phyloP scores from a whole-genome alignment of 1,284 basidiomycete species.

The Testicularia cyperi region DNA sequence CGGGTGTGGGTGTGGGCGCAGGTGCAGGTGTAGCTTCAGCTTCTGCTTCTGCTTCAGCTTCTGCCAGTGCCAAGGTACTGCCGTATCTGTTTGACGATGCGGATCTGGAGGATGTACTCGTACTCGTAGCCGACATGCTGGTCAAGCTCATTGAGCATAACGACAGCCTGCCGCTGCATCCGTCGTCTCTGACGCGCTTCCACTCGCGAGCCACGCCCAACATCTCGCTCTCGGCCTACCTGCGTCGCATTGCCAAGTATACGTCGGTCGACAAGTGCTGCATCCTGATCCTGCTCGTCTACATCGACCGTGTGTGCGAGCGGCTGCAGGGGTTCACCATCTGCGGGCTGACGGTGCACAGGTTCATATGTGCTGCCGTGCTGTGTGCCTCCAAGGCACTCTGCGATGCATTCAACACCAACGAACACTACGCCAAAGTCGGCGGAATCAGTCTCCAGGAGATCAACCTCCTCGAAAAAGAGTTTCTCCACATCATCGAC shows the following conservation, averaged over 20 bases:
- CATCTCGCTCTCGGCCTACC: slow-evolving; percentile 53
- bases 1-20: no score
- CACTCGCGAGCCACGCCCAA: slow-evolving; percentile 57
- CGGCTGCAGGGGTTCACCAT: slow-evolving; percentile 56
- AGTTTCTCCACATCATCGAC: slow-evolving; percentile 57
- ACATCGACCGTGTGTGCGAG: slow-evolving; percentile 59
- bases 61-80: slow-evolving; percentile 18
- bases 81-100: slow-evolving; percentile 56
- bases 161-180: slow-evolving; percentile 56
- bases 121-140: slow-evolving; percentile 57
- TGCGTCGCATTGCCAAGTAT: slow-evolving; percentile 57
- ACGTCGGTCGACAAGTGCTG: slow-evolving; percentile 58
- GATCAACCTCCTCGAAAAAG: slow-evolving; percentile 59
- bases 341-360: slow-evolving; percentile 57
- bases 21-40: no score
- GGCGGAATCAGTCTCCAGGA: slow-evolving; percentile 57
- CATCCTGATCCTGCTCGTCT: slow-evolving; percentile 55
- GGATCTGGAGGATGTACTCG: slow-evolving; percentile 51
- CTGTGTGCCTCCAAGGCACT: slow-evolving; percentile 57
- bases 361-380: slow-evolving; percentile 57
- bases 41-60: neutral
- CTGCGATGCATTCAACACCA: slow-evolving; percentile 59
- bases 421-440: slow-evolving; percentile 57
- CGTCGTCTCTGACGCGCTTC: slow-evolving; percentile 56
- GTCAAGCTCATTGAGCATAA: slow-evolving; percentile 55